A percentile compares a stretch with the other conserved stretches of the same genome.
Evolutionary conservation across 2,329 filamentous ascomycete species (phyloP).

Genomic region (Grosmannia penicillata): DNA sequence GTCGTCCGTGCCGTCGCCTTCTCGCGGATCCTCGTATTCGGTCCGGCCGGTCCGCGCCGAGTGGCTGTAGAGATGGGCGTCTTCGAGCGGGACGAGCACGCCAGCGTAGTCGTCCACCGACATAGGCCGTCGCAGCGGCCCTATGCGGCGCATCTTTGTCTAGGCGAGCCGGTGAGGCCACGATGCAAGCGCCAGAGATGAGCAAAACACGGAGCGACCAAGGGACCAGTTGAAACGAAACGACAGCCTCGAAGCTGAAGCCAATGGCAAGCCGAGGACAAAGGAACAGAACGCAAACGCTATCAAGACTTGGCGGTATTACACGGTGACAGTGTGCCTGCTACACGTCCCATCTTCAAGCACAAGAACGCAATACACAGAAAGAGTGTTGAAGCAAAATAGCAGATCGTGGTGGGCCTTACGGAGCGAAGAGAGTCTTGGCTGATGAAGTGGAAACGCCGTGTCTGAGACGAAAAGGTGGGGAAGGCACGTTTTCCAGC

Average conservation of each 20-base stretch:
- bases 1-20: constrained; percentile 13
- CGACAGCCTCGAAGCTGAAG: too few relatives aligned
- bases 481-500: background rate
- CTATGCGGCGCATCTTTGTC: constrained; percentile 2
- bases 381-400: background rate
- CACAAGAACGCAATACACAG: too few relatives aligned
- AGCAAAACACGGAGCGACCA: too few relatives aligned
- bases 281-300: too few relatives aligned
- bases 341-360: too few relatives aligned
- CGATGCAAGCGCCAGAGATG: too few relatives aligned
- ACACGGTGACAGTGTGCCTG: too few relatives aligned
- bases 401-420: too few relatives aligned
- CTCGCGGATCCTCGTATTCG: constrained; percentile 25
- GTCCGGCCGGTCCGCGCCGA: constrained; percentile 30
- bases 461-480: background rate
- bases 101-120: constrained; percentile 35
- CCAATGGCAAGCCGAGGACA: too few relatives aligned
- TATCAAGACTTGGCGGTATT: too few relatives aligned
- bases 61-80: constrained; percentile 41
- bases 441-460: background rate
- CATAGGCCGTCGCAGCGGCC: constrained; percentile 17
- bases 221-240: too few relatives aligned
- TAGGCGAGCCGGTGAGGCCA: constrained; percentile 2
- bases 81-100: constrained; percentile 36
- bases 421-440: background rate